Evolutionary conservation across 2,329 filamentous ascomycete species (phyloP), one percentile per base, ranked within the genome.

Genomic region (Periconia macrospinosa): DNA sequence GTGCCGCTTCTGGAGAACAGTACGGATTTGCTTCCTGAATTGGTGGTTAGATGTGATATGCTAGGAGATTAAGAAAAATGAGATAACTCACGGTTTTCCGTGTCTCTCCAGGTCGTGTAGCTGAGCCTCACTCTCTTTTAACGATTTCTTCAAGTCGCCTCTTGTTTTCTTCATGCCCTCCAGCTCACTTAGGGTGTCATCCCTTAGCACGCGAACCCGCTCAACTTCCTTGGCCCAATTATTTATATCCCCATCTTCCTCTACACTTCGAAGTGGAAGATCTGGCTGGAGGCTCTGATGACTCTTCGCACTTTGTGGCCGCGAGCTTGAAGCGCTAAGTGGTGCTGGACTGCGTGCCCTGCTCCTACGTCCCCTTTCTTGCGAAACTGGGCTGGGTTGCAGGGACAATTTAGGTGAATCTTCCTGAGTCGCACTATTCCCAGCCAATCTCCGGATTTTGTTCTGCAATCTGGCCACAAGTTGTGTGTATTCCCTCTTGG

Each of bases 191-290:
- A 62, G 67, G 13, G 68, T 64, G 48, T 75, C 70, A 14, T 72
- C 56, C 30, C 72, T 55, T 33, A 69, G 57, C 61, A 71, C 65
- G 19, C 70, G 66, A 15, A 73, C 59, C 17, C 68, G 59, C 41
- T 75, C 71, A 7, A 74, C 60, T 44, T 74, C 69, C 18, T 54
- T 61, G 0, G 67, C 63, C 71, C 72, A 74, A 1, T 65, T 64
- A 18, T 13, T 41, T 13, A 30, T 8, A 2, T 66, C 58, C 15
- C 63, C 60, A n/a, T 55, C 55, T 9, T 65, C 62, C 6, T 63
- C 60, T 18, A 56, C 55, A 9, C 46, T 56, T 3, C 60, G 61
- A 6, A 60, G 51, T 14, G 66, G 63, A n/a, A 63, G 54, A 9
- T 61, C 56, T 2, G 52, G 30, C 2, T 53, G 50, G 13, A 53